phyloP scores from a whole-genome alignment of 768 basidiomycete species.

The Coprinopsis strossmayeri region DNA sequence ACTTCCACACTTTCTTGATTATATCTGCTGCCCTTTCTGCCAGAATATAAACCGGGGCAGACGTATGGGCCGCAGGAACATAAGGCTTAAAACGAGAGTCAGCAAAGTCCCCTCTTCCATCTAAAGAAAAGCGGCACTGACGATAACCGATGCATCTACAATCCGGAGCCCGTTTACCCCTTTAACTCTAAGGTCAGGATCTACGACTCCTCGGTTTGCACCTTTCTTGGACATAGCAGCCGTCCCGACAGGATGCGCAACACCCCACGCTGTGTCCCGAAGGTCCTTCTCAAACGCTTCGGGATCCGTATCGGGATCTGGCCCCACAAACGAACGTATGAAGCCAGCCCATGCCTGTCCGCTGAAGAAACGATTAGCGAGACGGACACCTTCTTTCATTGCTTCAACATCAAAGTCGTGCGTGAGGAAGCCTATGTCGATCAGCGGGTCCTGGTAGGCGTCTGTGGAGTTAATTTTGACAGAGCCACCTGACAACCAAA shows the following conservation, averaged over 20 bases:
- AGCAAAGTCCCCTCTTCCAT: not conserved
- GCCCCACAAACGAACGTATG: constrained; percentile 6
- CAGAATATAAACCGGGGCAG: constrained; percentile 11
- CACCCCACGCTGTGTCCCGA: constrained; percentile 4
- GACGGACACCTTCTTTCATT: constrained; percentile 10
- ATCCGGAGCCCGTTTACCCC: constrained; percentile 20
- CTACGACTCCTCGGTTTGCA: constrained; percentile 18
- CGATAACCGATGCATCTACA: constrained; percentile 22
- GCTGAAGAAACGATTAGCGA: constrained; percentile 4
- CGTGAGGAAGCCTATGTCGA: constrained; percentile 8
- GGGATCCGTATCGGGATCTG: constrained; percentile 11
- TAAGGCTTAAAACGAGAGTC: constrained; percentile 4
- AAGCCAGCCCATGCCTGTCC: not conserved
- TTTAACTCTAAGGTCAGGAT: constrained; percentile 24
- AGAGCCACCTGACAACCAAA: constrained; percentile 4
- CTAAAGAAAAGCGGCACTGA: constrained; percentile 9
- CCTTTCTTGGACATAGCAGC: constrained; percentile 17
- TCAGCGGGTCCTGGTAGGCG: constrained; percentile 10
- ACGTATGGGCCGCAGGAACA: constrained; percentile 11
- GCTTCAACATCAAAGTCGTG: constrained; percentile 12
- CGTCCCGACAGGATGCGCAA: constrained; percentile 18
- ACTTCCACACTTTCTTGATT: not conserved
- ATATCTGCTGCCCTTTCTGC: constrained; percentile 10
- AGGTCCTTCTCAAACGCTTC: constrained; percentile 12
- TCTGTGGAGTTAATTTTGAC: constrained; percentile 11